Evolutionary conservation across 495 filamentous ascomycete species (phyloP), one percentile per base, ranked within the genome.

Genomic region (Penicillium malachiteum): DNA sequence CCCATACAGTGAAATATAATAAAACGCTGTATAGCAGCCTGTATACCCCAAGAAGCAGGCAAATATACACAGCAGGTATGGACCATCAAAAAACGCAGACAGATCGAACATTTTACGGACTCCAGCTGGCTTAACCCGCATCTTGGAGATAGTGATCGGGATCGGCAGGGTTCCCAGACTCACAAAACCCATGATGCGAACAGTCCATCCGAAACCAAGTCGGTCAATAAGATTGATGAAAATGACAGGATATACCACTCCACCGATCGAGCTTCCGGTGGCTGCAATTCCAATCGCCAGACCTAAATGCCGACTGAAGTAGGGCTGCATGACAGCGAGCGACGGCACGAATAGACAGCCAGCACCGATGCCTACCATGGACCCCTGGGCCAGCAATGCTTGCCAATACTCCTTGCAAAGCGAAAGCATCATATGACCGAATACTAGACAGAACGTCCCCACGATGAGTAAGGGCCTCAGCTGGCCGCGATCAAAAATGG

Each of bases 1-100:
- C 6, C 77, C 82, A 57, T 84, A 86, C 0, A 74, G 64, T 0
- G 80, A 71, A 3, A 87, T 60, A 63, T 78, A 87, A 67, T 82
- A 84, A n/a, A 83, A 61, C 1, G 84, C 84, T 3, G 70, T 71
- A 48, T 80, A 83, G 42, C 84, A 66, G 41, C 84, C 84, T 34
- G 83, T 55, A 21, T 77, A 64, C 34, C 71, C 50, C 47, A 80
- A 73, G 52, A 80, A 81, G 7, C 68, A 12, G 0, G 68, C 63
- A 11, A 57, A 41, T 39, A 11, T 16, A 3, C 78, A 67, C 7
- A 81, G 47, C 6, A 81, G 39, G 32, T 40, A 55, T 6, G 21
- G 33, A 3, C 16, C 17, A 14, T 55, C 43, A 2, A 1, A 3
- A 35, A 55, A 43, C 6, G 34, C 44, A 8, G 10, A 9, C 12